These are phyloP conservation scores for Calocybe gambosa DNA, from an alignment of 1,284 basidiomycete genomes.

Conservation along the genomic window DNA sequence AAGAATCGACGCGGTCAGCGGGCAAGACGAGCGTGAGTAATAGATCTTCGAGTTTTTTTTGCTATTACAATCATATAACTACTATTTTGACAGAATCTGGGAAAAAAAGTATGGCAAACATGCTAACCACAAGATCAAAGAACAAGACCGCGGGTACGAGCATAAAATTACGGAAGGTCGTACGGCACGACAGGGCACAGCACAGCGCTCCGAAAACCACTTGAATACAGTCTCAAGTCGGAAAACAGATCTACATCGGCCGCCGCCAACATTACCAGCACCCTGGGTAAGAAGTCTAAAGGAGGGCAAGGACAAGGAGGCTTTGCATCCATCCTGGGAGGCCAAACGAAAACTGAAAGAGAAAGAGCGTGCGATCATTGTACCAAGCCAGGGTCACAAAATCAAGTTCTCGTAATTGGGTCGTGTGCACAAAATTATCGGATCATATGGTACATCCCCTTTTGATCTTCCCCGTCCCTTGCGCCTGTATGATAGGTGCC, in stretches of 20 bases:
- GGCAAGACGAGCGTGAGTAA: conserved; percentile 82
- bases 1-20: conserved; percentile 92
- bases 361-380: conserved; percentile 46
- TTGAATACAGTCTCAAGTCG: conserved; percentile 23
- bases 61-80: conserved; percentile 7
- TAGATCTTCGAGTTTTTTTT: conserved; percentile 4
- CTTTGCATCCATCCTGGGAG: conserved; percentile 89
- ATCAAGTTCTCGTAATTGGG: conserved; percentile 47
- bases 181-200: conserved; percentile 11
- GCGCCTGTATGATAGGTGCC: too few species aligned
- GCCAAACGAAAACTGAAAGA: conserved; percentile 79
- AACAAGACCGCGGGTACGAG: not conserved
- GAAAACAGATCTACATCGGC: conserved; percentile 10
- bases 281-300: not conserved
- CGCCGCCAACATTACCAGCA: not conserved
- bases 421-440: conserved; percentile 11
- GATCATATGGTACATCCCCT: not conserved
- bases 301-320: conserved; percentile 27
- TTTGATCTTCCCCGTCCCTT: not conserved
- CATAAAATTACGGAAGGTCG: conserved; percentile 35
- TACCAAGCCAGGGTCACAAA: conserved; percentile 61
- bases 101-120: conserved; percentile 92
- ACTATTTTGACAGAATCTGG: conserved; percentile 71
- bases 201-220: conserved; percentile 17
- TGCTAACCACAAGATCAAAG: conserved; percentile 82